Conservation (phyloP, 257 asterid species). For the Verbascum thapsus region DNA sequence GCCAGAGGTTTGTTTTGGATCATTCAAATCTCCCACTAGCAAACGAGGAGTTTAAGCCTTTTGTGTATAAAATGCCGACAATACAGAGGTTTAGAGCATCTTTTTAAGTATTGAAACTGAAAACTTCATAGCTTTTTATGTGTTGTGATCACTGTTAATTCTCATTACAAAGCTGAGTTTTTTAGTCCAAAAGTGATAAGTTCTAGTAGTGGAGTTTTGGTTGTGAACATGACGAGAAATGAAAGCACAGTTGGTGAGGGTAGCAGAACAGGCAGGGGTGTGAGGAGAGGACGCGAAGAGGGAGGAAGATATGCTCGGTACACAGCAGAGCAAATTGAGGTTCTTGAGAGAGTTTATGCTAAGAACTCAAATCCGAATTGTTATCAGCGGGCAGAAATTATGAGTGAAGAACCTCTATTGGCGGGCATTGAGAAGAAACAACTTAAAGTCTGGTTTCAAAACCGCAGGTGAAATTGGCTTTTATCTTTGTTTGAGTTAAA, state of each 20-base stretch:
- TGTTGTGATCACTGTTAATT: neutral
- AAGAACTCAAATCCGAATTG: conserved; percentile 43
- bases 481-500: neutral
- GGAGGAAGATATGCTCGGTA: conserved; percentile 42
- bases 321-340: conserved; percentile 44
- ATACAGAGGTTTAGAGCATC: conserved; percentile 22
- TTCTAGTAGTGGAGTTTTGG: conserved; percentile 22
- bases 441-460: conserved; percentile 60
- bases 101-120: conserved; percentile 17
- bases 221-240: conserved; percentile 27
- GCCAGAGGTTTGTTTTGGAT: neutral
- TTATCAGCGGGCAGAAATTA: conserved; percentile 35
- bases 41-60: conserved; percentile 27
- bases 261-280: conserved; percentile 23
- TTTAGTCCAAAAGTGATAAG: conserved; percentile 17
- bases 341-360: conserved; percentile 46
- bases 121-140: conserved; percentile 19
- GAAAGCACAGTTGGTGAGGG: conserved; percentile 28
- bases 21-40: conserved; percentile 21
- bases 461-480: conserved; percentile 48
- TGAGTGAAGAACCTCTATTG: conserved; percentile 34
- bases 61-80: conserved; percentile 23
- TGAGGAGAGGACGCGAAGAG: conserved; percentile 28
- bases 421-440: conserved; percentile 37
- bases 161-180: conserved; percentile 11